Evolutionary conservation across 1,284 basidiomycete genomes (phyloP), one percentile per base, ranked within the genome.

Genomic region (Exobasidium cylindrosporum): DNA sequence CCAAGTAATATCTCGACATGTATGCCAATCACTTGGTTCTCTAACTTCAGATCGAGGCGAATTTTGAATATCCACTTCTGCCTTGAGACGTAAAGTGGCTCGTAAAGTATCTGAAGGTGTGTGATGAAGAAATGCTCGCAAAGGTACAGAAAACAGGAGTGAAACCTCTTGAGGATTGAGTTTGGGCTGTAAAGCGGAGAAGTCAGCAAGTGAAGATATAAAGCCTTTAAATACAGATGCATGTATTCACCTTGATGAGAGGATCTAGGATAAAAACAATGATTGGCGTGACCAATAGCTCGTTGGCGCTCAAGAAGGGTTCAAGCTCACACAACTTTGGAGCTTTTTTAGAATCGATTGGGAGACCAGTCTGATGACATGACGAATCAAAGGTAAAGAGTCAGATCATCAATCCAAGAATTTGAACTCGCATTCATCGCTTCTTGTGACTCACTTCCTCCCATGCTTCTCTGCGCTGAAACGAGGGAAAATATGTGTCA

Each of bases 211-310:
- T 58, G 31, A 11, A 10, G 28, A 14, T 32, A 13, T 24, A 3
- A 2, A 21, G 13, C 26, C 47, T 24, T 26, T 24, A 3, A 2
- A 5, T 4, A 24, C 5, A 26, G 26, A 21, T 6, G 4, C n/a
- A 28, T 28, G 5, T 3, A 57, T 60, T 26, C 43, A 70, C 66
- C 49, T 66, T 60, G 46, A 65, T 62, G 26, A 57, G 49, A 2
- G 66, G 64, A 47, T 76, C 75, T 0, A 68, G 66, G 4, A 76
- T 21, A 11, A 77, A 58, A 17, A 74, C 65, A 0, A 77, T 74
- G n/a, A 69, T 66, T 13, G 76, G 74, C 13, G 76, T 76, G 0
- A 78, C 76, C 1, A 77, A 69, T 6, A 78, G 61, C 59, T 78
- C 76, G 64, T 78, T 78, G 14, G 74, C 74, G 0, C 68, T 71